Evolutionary conservation across 225 moss, liverwort and hornwort genomes (phyloP), one percentile per base, ranked within the genome.

Genomic region (Ulota crispa): DNA sequence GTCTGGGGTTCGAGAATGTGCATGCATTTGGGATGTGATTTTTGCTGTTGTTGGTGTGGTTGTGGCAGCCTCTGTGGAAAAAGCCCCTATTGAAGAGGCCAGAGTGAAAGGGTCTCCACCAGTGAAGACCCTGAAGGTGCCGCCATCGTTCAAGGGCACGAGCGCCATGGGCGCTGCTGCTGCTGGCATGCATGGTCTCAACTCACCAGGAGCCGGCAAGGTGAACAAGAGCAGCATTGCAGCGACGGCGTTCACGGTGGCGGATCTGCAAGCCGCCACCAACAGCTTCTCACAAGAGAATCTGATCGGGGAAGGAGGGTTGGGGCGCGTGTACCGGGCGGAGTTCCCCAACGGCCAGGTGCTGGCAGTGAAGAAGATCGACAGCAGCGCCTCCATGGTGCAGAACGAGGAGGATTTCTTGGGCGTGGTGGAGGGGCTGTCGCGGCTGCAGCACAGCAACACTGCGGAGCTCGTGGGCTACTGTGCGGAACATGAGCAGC

Each of bases 211-310:
- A 75, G 54, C 70, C 21, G 89, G 86, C 36, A 91, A 89, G 82
- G 88, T 88, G 43, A 80, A 83, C 73, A 89, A 80, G 79, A 87
- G 81, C 70, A 80, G 41, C 70, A 94, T 94, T 5, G 80, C 91
- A 20, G 93, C 93, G 3, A 89, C 93, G 8, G 80, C 72, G 3
- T 93, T 86, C 47, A 87, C 93, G 0, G 89, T 93, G 41, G 89
- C 91, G 26, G 93, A 93, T 81, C 91, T 93, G 27, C 93, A 93
- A 43, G 85, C 88, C 31, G 93, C 93, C 75, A 93, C 93, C 47
- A 87, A 88, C 76, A 91, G 91, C 72, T 93, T 93, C 73, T 86
- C 91, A 5, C 89, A 93, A 64, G 93, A 93, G 21, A 89, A 89
- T 64, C 55, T 91, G 21, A 84, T 91, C 4, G 93, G 93, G 9